Conservation (phyloP, 345 rosid genomes). For the Citropsis articulata region DNA sequence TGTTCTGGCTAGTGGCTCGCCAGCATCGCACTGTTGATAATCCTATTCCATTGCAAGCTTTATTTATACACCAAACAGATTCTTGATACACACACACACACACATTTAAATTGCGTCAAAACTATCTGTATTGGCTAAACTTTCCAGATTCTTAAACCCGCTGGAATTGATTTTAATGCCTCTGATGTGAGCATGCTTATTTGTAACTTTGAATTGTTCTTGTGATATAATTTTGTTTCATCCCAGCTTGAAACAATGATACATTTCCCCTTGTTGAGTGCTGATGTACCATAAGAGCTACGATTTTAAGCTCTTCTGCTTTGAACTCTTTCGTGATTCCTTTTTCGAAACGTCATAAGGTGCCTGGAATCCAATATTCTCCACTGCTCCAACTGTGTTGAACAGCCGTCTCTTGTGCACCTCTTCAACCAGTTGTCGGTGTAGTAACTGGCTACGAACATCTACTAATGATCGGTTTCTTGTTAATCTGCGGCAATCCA, state of each 20-base stretch:
- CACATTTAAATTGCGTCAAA: not conserved
- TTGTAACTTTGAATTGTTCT: not conserved
- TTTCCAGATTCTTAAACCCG: not conserved
- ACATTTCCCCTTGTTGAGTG: constrained; percentile 8
- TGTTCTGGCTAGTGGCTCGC: too few species aligned
- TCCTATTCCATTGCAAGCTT: not conserved
- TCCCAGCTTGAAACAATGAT: constrained; percentile 1
- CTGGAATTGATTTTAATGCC: not conserved
- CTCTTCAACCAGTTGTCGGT: constrained; percentile 61
- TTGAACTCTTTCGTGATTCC: constrained; percentile 17
- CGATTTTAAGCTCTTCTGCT: constrained; percentile 24
- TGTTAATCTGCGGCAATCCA: constrained; percentile 35
- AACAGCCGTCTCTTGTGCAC: constrained; percentile 51
- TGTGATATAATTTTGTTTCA: not conserved
- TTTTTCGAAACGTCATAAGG: constrained; percentile 43
- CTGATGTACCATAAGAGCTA: constrained; percentile 20
- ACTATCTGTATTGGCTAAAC: not conserved
- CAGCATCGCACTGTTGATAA: not conserved
- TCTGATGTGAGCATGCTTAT: not conserved
- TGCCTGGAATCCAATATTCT: constrained; percentile 62
- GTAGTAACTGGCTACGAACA: constrained; percentile 54
- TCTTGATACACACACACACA: not conserved
- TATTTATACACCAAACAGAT: not conserved
- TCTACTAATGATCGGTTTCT: constrained; percentile 72
- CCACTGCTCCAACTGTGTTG: constrained; percentile 77